These are phyloP conservation scores for Clathrus columnatus DNA, from an alignment of 768 basidiomycete genomes.

Conservation along the genomic window DNA sequence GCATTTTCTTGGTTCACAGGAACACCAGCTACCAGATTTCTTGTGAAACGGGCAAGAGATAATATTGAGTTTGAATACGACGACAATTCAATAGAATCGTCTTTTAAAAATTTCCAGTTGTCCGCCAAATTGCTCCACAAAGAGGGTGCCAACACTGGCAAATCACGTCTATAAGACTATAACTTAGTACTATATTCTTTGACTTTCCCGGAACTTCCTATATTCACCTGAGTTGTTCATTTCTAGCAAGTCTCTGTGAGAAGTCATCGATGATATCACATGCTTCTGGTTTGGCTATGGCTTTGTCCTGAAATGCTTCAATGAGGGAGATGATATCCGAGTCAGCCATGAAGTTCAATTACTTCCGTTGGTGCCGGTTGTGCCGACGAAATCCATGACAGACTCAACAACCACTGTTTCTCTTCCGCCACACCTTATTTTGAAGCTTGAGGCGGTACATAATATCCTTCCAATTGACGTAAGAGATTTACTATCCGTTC, in stretches of 20 bases:
- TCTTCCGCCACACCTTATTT: conserved; percentile 51
- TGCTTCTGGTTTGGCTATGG: background rate
- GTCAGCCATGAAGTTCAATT: conserved; percentile 1
- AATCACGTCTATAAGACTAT: conserved; percentile 21
- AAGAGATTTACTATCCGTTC: conserved; percentile 31
- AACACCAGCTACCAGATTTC: conserved; percentile 75
- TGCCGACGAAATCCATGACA: background rate
- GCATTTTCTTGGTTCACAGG: conserved; percentile 62
- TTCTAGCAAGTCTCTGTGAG: conserved; percentile 43
- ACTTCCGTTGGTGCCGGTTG: background rate
- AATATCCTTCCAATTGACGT: conserved; percentile 38
- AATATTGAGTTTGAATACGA: conserved; percentile 12
- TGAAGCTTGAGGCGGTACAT: conserved; percentile 34
- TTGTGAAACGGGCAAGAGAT: conserved; percentile 66
- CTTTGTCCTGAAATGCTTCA: background rate
- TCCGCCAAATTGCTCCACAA: conserved; percentile 49
- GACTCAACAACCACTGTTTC: conserved; percentile 26
- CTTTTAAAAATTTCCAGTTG: conserved; percentile 39
- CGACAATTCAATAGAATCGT: conserved; percentile 26
- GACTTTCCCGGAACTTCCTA: background rate
- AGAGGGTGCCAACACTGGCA: conserved; percentile 32
- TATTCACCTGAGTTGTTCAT: conserved; percentile 27
- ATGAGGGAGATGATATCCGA: background rate
- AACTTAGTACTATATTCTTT: background rate
- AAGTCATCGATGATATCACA: conserved; percentile 24